Evolutionary conservation across 140 eudicot genomes (phyloP), one percentile per base, ranked within the genome.

Genomic region (Cichorium intybus): DNA sequence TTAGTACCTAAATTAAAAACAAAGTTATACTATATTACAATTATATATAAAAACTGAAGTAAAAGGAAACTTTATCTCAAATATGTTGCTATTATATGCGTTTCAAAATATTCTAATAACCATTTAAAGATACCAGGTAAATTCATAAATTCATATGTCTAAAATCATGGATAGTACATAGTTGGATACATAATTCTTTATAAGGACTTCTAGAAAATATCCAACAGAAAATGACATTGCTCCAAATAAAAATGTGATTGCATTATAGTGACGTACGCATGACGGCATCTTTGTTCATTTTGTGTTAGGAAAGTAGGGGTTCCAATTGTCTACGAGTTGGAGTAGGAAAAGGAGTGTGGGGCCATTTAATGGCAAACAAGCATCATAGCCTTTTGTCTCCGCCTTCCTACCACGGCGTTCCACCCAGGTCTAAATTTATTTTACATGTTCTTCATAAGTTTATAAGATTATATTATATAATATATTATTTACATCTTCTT

Each of bases 351-450:
- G 57, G 43, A 46, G 51, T 34, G 56, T 63, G 69, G 69, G 69
- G 33, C 69, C 69, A 45, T 63, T 46, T 63, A 63, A 45, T 63
- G 69, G 69, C 69, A 63, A 63, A 63, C 69, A 63, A 24, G 18
- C 69, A 63, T 63, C 69, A 63, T 63, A 63, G 6, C 69, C 29
- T 63, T 63, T 63, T 63, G 69, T 63, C 57, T 46, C 24, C 28
- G 56, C 31, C 45, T 26, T 47, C 69, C 28, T 63, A 39, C 69
- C 57, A 37, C 24, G 43, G 10, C 8, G 29, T 47, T 63, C 57
- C 69, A 63, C 69, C 49, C 45, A 26, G 7, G n/a, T 63, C 46
- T 15, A 8, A 39, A 7, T 26, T 29, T 31, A 29, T 31, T 17
- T 23, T 14, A 24, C 16, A 39, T 37, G n/a, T 11, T 1, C 46